Base-by-base conservation (phyloP, 1,284 basidiomycete species). In the Coniferiporia sulphurascens region DNA sequence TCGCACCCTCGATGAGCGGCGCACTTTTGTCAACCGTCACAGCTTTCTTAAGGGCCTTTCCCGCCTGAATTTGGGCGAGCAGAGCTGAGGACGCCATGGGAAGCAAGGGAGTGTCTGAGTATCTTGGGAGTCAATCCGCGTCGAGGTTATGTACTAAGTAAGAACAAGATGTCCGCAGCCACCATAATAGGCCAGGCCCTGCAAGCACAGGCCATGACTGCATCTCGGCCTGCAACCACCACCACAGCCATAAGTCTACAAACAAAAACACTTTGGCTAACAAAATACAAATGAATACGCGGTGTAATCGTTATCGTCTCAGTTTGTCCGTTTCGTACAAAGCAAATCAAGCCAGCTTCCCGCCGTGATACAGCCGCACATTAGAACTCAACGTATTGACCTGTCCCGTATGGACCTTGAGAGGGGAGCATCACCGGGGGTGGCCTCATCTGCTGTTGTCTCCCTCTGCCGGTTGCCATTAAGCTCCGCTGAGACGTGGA, bases 11-110 rank as follows among this genome's bases (percentile, higher is more conserved):
- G 54, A 95, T 59, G 0, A 65, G 19, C 0, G 93, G 91, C 6
- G 76, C 85, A 68, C 92, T 95, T 48, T 89, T 82, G 71, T 95
- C 94, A 78, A 86, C 81, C 5, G 92, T 95, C 61, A 82, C 78
- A 10, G 89, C 74, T 72, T 95, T 94, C 77, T 87, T 93, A 59
- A 95, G 78, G 60, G 64, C 81, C 73, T 83, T 93, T 32, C 93
- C 92, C 0, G 85, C 82, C 75, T 92, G 89, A 51, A 91, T 91
- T 67, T 89, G 84, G 62, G 83, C 80, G 56, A 92, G 72, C 44
- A 92, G 78, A 64, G 86, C 89, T 65, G 78, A 77, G 35, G 85
- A 85, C 8, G 87, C 85, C 87, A 90, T 90, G 58, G 54, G 52
- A 50, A 49, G 4, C 10, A n/a, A 21, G 41, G 32, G 48, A 35